Base-by-base conservation (phyloP, 2,329 filamentous ascomycete species). In the Aureobasidium vineae region DNA sequence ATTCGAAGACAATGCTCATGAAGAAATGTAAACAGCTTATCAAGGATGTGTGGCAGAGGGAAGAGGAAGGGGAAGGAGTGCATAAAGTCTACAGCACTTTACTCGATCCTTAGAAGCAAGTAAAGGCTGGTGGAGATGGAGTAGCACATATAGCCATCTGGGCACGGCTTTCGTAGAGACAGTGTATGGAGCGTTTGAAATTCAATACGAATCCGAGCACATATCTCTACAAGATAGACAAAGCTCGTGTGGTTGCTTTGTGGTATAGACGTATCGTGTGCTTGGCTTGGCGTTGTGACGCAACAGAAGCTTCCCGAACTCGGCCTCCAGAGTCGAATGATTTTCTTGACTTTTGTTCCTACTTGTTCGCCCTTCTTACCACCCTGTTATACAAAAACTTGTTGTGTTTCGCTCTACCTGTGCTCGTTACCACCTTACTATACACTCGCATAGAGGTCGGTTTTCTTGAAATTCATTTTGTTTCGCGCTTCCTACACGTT, bases 251-350 rank as follows among this genome's bases (percentile, higher is more conserved):
- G 36, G 7, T 19, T 45, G 43, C 4, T 26, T 23, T 13, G 43
- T 47, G 38, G 38, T 41, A 41, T 41, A 41, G 38, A 41, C 16
- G 38, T 11, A 19, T 41, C 38, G 23, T 16, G 13, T 13, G 54
- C 54, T 59, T 59, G 40, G 54, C 54, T 59, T 59, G 54, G 54
- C 54, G 31, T 36, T 31, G 40, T 59, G 54, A 59, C 54, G 54
- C 54, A 59, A 59, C 23, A 45, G 54, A 59, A 59, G 54, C 54
- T 59, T 59, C 54, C 54, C 54, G 54, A 59, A 59, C 16, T 15
- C 54, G 54, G 40, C 23, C 54, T 26, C 36, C 13, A 21, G 21
- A 33, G 54, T 59, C 54, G 54, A 45, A 59, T 40, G 31, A 59
- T 59, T 59, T 59, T 59, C 1, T 40, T 7, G 2, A n/a, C 26